Conservation (phyloP, 2,329 filamentous ascomycete genomes). For the Zasmidium cellare region DNA sequence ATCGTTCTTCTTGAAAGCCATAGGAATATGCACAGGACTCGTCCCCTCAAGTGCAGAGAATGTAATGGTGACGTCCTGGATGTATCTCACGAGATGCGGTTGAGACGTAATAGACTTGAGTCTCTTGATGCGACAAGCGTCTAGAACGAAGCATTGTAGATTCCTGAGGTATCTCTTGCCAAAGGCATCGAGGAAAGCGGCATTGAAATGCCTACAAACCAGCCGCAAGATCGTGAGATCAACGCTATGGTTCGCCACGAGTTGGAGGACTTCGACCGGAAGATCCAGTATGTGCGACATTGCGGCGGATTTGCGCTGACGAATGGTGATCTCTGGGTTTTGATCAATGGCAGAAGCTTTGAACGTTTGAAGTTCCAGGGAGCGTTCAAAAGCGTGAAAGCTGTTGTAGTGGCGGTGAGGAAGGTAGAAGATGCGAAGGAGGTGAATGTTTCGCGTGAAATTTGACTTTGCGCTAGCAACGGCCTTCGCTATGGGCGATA, state of each 20-base stretch:
- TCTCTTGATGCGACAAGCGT: too few relatives aligned
- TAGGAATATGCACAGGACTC: too few relatives aligned
- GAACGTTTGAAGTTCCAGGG: too few relatives aligned
- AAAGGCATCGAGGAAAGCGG: conserved; percentile 1
- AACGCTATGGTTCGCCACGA: not conserved
- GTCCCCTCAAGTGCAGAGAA: not conserved
- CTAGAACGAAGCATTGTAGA: conserved; percentile 2
- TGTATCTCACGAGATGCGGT: conserved; percentile 1
- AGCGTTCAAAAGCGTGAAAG: too few relatives aligned
- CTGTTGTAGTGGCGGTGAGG: too few relatives aligned
- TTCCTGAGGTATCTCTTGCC: not conserved
- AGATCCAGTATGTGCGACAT: conserved; percentile 4
- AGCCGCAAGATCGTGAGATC: conserved; percentile 1
- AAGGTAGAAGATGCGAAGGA: too few relatives aligned
- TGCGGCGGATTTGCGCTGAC: not conserved
- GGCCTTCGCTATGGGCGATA: too few relatives aligned
- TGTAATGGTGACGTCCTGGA: not conserved
- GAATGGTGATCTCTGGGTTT: not conserved
- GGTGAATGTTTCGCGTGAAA: too few relatives aligned
- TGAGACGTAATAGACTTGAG: conserved; percentile 5
- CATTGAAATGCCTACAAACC: conserved; percentile 6
- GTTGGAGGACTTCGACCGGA: conserved; percentile 3
- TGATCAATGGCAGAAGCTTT: not conserved
- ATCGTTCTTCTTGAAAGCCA: too few relatives aligned
- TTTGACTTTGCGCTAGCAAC: too few relatives aligned